Conservation (phyloP, 169 alveolate genomes). For the Babesia bovis region DNA sequence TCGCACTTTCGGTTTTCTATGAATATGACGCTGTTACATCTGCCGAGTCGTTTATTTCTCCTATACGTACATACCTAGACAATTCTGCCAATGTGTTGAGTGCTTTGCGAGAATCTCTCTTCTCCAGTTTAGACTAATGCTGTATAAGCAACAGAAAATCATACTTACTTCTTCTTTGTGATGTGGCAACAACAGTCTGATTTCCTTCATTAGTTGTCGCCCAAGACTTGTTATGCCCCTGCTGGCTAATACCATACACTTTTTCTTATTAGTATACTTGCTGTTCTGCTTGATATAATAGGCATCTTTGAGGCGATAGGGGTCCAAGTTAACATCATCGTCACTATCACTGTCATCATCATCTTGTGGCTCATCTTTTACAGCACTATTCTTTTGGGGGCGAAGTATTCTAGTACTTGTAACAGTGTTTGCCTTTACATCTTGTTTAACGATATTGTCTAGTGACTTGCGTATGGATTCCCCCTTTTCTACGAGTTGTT, state of each 20-base stretch:
- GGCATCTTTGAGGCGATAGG: slow-evolving; percentile 83
- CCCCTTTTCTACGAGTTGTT: slow-evolving; percentile 40
- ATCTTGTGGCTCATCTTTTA: slow-evolving; percentile 52
- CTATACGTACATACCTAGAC: slow-evolving; percentile 22
- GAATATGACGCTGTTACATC: slow-evolving; percentile 89
- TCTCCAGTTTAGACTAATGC: slow-evolving; percentile 84
- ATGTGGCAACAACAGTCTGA: slow-evolving; percentile 95
- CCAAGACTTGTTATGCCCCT: slow-evolving; percentile 92
- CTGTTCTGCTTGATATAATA: slow-evolving; percentile 82
- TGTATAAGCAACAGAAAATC: slow-evolving; percentile 28
- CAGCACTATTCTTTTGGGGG: not conserved
- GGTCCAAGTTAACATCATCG: slow-evolving; percentile 74
- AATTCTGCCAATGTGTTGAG: slow-evolving; percentile 82
- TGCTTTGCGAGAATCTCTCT: slow-evolving; percentile 79
- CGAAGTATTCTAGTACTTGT: slow-evolving; percentile 20
- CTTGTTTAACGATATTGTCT: slow-evolving; percentile 36
- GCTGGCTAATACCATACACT: slow-evolving; percentile 92
- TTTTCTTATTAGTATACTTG: slow-evolving; percentile 92
- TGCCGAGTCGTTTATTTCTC: slow-evolving; percentile 25
- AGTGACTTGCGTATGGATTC: slow-evolving; percentile 29
- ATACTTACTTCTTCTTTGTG: slow-evolving; percentile 89
- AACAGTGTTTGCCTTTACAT: slow-evolving; percentile 24
- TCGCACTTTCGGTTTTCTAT: slow-evolving; percentile 90
- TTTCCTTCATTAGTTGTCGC: slow-evolving; percentile 91
- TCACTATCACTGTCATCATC: slow-evolving; percentile 23